These are phyloP conservation scores for Penicillium soppii DNA, from an alignment of 495 filamentous ascomycete genomes.

Conservation along the genomic window DNA sequence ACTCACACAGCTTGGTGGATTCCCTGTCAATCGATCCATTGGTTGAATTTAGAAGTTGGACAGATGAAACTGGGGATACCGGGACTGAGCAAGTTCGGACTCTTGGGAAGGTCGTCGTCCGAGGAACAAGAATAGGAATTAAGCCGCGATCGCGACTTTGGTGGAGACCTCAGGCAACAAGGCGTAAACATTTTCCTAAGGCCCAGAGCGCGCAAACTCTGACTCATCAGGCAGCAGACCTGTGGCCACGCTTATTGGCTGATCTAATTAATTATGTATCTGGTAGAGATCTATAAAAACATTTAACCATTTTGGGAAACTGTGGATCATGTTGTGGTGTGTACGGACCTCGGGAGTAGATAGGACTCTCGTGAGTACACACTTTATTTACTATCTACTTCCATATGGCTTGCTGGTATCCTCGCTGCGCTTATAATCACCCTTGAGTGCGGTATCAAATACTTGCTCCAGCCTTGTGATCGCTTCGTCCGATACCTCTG, in stretches of 20 bases:
- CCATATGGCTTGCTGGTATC: slow-evolving; percentile 42
- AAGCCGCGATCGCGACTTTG: slow-evolving; percentile 19
- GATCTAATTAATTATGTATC: too few species aligned
- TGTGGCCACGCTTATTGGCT: slow-evolving; percentile 20
- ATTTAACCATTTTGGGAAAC: too few species aligned
- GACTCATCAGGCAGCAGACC: slow-evolving; percentile 7
- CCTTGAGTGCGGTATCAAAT: slow-evolving; percentile 40
- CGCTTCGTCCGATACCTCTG: slow-evolving; percentile 48
- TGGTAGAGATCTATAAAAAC: slow-evolving; percentile 2
- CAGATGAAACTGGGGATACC: slow-evolving; percentile 9
- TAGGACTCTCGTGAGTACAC: too few species aligned
- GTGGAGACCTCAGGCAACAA: slow-evolving; percentile 26
- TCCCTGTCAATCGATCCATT: slow-evolving; percentile 9
- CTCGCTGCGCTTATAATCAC: slow-evolving; percentile 34
- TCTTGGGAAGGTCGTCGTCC: slow-evolving; percentile 33
- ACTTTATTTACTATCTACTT: slow-evolving; percentile 15
- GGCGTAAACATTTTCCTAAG: slow-evolving; percentile 14
- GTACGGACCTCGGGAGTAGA: too few species aligned
- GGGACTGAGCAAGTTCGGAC: slow-evolving; percentile 8
- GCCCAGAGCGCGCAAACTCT: background rate
- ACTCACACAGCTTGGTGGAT: slow-evolving; percentile 13
- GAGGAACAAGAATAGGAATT: slow-evolving; percentile 34
- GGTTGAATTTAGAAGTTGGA: slow-evolving; percentile 1
- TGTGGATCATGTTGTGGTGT: too few species aligned
- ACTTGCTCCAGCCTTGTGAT: slow-evolving; percentile 40